Evolutionary conservation across 768 basidiomycete genomes (phyloP).

Genomic region (Chalciporus piperatus): DNA sequence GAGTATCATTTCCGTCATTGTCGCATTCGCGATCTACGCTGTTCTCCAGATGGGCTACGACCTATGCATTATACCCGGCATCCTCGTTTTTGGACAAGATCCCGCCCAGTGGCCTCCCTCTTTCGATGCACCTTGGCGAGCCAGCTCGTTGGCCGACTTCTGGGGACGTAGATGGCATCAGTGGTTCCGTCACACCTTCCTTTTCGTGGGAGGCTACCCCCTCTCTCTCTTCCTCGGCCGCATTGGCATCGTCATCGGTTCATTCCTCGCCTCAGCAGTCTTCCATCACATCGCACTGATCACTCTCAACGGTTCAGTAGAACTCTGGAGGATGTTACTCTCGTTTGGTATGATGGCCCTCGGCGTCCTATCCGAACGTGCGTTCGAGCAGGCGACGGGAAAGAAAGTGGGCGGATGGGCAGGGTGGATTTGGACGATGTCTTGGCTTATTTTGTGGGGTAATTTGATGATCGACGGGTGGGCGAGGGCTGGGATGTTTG

Average conservation of each 20-base stretch:
- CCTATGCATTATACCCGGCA: conserved; percentile 19
- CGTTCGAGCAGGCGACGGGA: conserved; percentile 22
- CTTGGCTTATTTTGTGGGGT: conserved; percentile 25
- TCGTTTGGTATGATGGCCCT: conserved; percentile 57
- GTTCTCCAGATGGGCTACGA: conserved; percentile 39
- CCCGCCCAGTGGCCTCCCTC: conserved; percentile 32
- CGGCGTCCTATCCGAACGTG: conserved; percentile 45
- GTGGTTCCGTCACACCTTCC: conserved; percentile 31
- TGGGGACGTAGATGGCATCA: conserved; percentile 41
- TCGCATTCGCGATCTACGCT: conserved; percentile 43
- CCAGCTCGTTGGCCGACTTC: conserved; percentile 35
- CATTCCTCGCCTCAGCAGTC: conserved; percentile 54
- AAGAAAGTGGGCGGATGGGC: conserved; percentile 24
- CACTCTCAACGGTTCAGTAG: conserved; percentile 48
- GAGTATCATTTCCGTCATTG: conserved; percentile 38
- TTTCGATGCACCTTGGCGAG: conserved; percentile 31
- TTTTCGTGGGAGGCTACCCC: conserved; percentile 29
- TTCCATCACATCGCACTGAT: conserved; percentile 52
- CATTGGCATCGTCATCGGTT: conserved; percentile 47
- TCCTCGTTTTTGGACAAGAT: conserved; percentile 27
- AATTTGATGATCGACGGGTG: conserved; percentile 22
- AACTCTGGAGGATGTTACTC: conserved; percentile 38
- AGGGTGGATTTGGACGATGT: conserved; percentile 37
- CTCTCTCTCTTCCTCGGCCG: conserved; percentile 42
- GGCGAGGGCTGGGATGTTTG: conserved; percentile 13